These are phyloP conservation scores for Epichloe brachyelytri DNA, from an alignment of 2,329 filamentous ascomycete genomes.

Conservation along the genomic window DNA sequence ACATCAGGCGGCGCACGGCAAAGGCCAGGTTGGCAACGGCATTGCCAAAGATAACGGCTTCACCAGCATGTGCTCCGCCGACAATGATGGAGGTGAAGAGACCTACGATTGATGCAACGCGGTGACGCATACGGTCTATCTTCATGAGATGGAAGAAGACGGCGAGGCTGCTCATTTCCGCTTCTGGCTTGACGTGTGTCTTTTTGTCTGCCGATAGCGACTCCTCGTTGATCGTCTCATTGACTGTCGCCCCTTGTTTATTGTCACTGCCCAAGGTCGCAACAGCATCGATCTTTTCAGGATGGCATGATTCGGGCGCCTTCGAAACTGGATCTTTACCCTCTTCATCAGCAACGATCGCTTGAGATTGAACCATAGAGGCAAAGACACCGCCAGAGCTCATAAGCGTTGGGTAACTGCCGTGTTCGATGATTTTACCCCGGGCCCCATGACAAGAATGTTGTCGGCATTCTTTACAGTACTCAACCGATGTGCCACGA, in stretches of 20 bases:
- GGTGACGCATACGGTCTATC: not conserved
- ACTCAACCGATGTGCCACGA: slow-evolving; percentile 2
- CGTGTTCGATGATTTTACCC: slow-evolving; percentile 19
- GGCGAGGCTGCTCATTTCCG: not conserved
- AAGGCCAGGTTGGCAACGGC: slow-evolving; percentile 31
- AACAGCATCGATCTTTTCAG: not conserved
- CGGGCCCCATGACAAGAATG: slow-evolving; percentile 28
- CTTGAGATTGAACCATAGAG: not conserved
- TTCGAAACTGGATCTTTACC: not conserved
- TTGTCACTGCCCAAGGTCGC: not conserved
- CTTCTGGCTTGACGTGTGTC: slow-evolving; percentile 17
- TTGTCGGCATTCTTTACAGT: slow-evolving; percentile 10
- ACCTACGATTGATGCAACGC: not conserved
- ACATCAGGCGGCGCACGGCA: slow-evolving; percentile 29
- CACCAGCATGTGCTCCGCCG: slow-evolving; percentile 37
- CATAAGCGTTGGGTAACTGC: not conserved
- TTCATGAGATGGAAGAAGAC: slow-evolving; percentile 1
- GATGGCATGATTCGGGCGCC: not conserved
- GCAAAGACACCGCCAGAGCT: not conserved
- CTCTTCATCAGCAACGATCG: not conserved
- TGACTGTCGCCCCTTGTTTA: not conserved
- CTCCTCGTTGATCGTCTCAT: not conserved
- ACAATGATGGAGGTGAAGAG: slow-evolving; percentile 27
- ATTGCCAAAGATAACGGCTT: slow-evolving; percentile 38
- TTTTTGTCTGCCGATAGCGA: not conserved